These are phyloP conservation scores for Vigna hirtella DNA, from an alignment of 306 rosid species.

Conservation along the genomic window DNA sequence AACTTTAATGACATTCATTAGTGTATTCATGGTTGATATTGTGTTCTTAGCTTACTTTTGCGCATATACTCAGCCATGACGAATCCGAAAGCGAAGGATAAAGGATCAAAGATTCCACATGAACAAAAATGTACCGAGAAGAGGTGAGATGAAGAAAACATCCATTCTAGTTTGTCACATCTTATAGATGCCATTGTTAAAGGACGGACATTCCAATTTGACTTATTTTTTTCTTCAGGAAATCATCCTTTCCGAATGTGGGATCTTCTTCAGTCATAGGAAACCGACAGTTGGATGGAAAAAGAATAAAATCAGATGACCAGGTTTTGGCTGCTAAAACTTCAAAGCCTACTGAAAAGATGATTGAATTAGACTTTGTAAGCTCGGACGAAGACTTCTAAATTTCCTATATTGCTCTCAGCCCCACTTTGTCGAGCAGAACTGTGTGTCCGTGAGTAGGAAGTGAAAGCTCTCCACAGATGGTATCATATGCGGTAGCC, in stretches of 20 bases:
- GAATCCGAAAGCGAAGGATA: constrained; percentile 44
- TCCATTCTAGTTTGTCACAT: constrained; percentile 17
- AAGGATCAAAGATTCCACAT: constrained; percentile 47
- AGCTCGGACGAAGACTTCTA: constrained; percentile 84
- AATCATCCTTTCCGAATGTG: constrained; percentile 51
- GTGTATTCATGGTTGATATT: constrained; percentile 32
- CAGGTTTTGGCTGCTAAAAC: constrained; percentile 52
- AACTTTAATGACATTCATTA: constrained; percentile 12
- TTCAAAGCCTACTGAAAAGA: constrained; percentile 55
- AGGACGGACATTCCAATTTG: constrained; percentile 30
- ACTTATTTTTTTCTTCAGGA: constrained; percentile 59
- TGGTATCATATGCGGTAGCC: background rate
- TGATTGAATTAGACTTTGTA: constrained; percentile 75
- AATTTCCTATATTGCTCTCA: constrained; percentile 27
- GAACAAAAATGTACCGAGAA: constrained; percentile 55
- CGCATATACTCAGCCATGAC: constrained; percentile 57
- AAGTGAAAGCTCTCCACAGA: constrained; percentile 21
- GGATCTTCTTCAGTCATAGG: constrained; percentile 47
- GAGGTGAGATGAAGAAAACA: constrained; percentile 52
- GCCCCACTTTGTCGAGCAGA: constrained; percentile 20
- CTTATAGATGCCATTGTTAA: constrained; percentile 19
- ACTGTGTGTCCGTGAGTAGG: constrained; percentile 13
- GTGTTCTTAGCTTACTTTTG: constrained; percentile 42
- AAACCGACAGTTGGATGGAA: constrained; percentile 54
- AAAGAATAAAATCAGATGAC: constrained; percentile 60